These are phyloP conservation scores for Aspergillus bombycis DNA, from an alignment of 2,329 filamentous ascomycete species.

Conservation along the genomic window DNA sequence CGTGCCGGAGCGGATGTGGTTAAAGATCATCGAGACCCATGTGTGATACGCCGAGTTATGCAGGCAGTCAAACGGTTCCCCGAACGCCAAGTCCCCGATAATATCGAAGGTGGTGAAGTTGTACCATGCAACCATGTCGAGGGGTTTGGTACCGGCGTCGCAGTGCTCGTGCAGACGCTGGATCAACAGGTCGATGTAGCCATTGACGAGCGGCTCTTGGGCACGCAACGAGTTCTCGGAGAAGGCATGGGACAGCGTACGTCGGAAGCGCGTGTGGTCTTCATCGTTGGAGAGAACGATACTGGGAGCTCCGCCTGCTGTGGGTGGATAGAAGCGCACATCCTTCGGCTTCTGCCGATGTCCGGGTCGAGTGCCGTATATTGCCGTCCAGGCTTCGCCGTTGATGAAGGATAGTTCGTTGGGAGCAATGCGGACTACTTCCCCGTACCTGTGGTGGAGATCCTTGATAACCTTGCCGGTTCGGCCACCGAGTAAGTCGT, in stretches of 20 bases:
- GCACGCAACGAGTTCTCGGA: conserved; percentile 38
- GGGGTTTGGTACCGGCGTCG: conserved; percentile 5
- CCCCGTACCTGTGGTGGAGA: conserved; percentile 19
- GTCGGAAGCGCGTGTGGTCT: conserved; percentile 32
- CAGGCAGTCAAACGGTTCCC: conserved; percentile 28
- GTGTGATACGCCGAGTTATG: conserved; percentile 20
- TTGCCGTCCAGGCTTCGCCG: conserved; percentile 30
- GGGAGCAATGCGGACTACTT: conserved; percentile 35
- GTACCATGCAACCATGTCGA: conserved; percentile 30
- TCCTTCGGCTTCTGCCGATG: conserved; percentile 11
- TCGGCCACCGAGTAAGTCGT: conserved; percentile 11
- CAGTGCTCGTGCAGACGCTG: conserved; percentile 18
- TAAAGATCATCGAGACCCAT: no score
- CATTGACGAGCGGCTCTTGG: conserved; percentile 38
- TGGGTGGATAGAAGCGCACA: not conserved
- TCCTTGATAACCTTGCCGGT: not conserved
- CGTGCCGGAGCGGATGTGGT: no score
- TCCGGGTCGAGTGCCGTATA: conserved; percentile 24
- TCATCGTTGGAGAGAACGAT: conserved; percentile 19
- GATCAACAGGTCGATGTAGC: conserved; percentile 35
- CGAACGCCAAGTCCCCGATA: conserved; percentile 31
- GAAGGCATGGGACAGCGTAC: conserved; percentile 41
- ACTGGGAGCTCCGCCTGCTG: not conserved
- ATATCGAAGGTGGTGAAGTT: conserved; percentile 31
- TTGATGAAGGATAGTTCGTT: conserved; percentile 36